A percentile compares a stretch with the other conserved stretches of the same genome.
Conservation (phyloP, 257 asterid genomes). For the Solanum sejunctum region DNA sequence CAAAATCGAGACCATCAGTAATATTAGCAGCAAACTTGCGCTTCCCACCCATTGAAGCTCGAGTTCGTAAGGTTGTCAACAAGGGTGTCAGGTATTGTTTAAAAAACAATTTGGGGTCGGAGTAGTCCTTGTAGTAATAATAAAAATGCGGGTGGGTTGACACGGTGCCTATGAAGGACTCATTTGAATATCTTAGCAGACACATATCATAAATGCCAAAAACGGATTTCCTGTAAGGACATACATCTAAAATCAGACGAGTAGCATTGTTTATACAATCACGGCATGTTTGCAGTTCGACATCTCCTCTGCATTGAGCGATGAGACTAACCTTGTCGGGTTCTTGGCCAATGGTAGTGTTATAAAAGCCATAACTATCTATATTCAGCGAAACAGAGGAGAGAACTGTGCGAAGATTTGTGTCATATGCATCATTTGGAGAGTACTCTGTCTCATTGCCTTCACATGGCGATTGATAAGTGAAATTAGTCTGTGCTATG, state of each 20-base stretch:
- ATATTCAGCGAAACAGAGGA: conserved; percentile 7
- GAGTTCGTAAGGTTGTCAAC: background rate
- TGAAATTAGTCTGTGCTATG: background rate
- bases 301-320: conserved; percentile 25
- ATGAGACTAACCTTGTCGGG: conserved; percentile 1
- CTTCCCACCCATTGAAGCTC: background rate
- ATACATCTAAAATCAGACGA: background rate
- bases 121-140: background rate
- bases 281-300: conserved; percentile 6
- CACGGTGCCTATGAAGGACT: background rate
- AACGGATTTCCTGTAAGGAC: conserved; percentile 8
- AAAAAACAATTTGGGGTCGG: background rate
- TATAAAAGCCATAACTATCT: conserved; percentile 9
- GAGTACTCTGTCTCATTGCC: background rate
- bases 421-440: background rate
- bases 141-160: background rate
- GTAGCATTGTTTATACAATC: conserved; percentile 1
- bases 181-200: conserved; percentile 12
- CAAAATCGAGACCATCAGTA: background rate
- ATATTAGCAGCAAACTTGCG: background rate
- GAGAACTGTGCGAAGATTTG: conserved; percentile 21
- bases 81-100: background rate
- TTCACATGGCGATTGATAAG: background rate
- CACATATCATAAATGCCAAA: conserved; percentile 7
- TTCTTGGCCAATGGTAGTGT: conserved; percentile 3